Evolutionary conservation across 352 stramenopile species (phyloP).

Genomic region (Pythium vanterpoolii): DNA sequence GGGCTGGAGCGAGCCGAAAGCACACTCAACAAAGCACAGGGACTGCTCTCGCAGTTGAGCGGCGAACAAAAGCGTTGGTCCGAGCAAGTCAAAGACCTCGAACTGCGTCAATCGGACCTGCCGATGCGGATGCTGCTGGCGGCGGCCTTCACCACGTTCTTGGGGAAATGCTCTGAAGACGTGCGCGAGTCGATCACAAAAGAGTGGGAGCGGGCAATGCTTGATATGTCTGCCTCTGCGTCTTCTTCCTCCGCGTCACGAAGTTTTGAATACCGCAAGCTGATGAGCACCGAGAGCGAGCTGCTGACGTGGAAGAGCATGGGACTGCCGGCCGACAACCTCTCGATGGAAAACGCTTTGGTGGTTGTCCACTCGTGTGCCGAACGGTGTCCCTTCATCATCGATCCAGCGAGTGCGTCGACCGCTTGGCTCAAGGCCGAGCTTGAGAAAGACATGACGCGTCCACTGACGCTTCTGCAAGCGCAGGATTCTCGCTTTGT

Average conservation of each 20-base stretch:
- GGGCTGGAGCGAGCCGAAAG: slow-evolving; percentile 86
- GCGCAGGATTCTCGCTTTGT: slow-evolving; percentile 86
- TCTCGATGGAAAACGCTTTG: slow-evolving; percentile 94
- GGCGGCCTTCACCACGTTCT: slow-evolving; percentile 91
- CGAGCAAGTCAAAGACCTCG: slow-evolving; percentile 85
- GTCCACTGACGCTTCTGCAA: slow-evolving; percentile 87
- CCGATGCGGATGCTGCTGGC: slow-evolving; percentile 90
- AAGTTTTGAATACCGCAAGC: slow-evolving; percentile 80
- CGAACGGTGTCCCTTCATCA: slow-evolving; percentile 91
- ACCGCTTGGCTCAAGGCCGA: slow-evolving; percentile 90
- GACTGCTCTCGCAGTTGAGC: slow-evolving; percentile 86
- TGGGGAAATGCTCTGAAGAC: slow-evolving; percentile 91
- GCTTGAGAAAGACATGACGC: slow-evolving; percentile 78
- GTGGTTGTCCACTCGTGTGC: slow-evolving; percentile 79
- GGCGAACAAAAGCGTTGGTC: slow-evolving; percentile 92
- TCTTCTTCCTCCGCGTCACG: slow-evolving; percentile 18
- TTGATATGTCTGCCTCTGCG: slow-evolving; percentile 29
- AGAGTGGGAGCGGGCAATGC: slow-evolving; percentile 76
- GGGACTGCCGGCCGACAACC: slow-evolving; percentile 88
- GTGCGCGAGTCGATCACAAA: slow-evolving; percentile 69
- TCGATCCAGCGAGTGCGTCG: slow-evolving; percentile 90
- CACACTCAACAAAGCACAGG: slow-evolving; percentile 91
- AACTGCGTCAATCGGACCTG: slow-evolving; percentile 71
- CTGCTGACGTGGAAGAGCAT: slow-evolving; percentile 92
- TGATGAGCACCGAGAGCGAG: slow-evolving; percentile 91